Percentiles rank a stretch among this genome's conserved stretches.
phyloP scores from a whole-genome alignment of 1,139 yeast genomes.

The Geotrichum klebahnii region DNA sequence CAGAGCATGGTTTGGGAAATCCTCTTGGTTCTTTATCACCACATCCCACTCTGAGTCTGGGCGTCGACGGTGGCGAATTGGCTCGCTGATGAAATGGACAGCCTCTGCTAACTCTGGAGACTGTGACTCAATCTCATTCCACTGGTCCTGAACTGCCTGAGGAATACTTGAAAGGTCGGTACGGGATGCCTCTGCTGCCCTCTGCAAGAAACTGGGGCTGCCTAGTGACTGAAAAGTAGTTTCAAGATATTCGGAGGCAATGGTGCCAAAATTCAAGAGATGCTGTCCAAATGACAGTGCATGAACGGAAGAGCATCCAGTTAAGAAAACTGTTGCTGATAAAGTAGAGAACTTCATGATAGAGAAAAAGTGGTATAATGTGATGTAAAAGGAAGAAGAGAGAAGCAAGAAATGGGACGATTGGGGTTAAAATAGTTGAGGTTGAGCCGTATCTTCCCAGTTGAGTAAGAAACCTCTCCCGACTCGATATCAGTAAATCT shows the following conservation, averaged over 20 bases:
- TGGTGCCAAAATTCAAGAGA: not conserved
- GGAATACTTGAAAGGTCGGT: not conserved
- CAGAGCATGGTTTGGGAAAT: constrained; percentile 22
- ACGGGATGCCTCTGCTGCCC: not conserved
- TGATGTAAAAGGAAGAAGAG: no score
- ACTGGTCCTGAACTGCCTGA: not conserved
- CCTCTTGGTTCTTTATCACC: not conserved
- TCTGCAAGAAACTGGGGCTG: not conserved
- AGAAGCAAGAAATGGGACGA: not conserved
- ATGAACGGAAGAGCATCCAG: not conserved
- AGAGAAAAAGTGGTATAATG: no score
- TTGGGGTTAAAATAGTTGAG: no score
- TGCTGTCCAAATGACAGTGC: constrained; percentile 4
- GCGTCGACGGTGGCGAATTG: no score
- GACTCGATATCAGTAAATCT: no score
- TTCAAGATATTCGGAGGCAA: constrained; percentile 8
- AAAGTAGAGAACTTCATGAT: constrained; percentile 9
- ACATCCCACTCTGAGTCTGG: not conserved
- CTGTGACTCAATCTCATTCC: not conserved
- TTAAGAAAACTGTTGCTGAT: constrained; percentile 1
- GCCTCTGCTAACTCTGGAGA: not conserved
- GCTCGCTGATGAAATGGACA: no score
- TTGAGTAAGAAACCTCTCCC: no score
- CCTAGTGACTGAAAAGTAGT: constrained; percentile 1
- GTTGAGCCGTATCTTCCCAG: no score